phyloP scores from a whole-genome alignment of 192 early-diverging fungal genomes.

The Haplosporangium gracile region DNA sequence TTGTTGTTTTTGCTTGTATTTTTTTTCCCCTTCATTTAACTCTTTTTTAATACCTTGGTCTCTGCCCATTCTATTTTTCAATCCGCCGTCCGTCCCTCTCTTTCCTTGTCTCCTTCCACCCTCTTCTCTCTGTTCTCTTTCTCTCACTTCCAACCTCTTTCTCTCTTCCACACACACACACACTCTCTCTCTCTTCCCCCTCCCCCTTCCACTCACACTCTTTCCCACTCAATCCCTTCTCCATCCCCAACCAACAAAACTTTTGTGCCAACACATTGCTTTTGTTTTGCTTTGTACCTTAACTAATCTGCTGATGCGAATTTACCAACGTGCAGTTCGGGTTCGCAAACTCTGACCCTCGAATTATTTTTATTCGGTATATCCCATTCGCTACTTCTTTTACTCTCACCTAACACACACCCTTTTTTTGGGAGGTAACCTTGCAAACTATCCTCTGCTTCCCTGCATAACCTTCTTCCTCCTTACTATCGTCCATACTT shows the following conservation, averaged over 20 bases:
- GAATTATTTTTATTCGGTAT: background rate
- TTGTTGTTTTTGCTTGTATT: background rate
- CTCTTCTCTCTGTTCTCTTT: background rate
- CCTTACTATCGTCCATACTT: background rate
- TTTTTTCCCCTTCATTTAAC: background rate
- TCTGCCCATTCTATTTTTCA: background rate
- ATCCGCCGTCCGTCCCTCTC: background rate
- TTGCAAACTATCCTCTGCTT: background rate
- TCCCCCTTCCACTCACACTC: background rate
- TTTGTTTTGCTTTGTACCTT: background rate
- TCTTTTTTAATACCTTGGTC: background rate
- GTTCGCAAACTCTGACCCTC: slow-evolving; percentile 8
- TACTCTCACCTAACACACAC: background rate
- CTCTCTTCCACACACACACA: background rate
- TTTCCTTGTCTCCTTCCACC: background rate
- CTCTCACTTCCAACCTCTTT: background rate
- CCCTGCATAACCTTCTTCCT: background rate
- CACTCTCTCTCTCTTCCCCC: background rate
- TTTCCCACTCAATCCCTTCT: no score
- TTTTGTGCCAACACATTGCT: background rate
- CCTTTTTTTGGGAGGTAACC: background rate
- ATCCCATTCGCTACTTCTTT: background rate
- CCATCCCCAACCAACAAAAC: no score
- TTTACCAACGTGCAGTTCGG: background rate
- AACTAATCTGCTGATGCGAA: background rate